phyloP scores from a whole-genome alignment of 192 early-diverging fungal genomes.

The Linnemannia zychae region DNA sequence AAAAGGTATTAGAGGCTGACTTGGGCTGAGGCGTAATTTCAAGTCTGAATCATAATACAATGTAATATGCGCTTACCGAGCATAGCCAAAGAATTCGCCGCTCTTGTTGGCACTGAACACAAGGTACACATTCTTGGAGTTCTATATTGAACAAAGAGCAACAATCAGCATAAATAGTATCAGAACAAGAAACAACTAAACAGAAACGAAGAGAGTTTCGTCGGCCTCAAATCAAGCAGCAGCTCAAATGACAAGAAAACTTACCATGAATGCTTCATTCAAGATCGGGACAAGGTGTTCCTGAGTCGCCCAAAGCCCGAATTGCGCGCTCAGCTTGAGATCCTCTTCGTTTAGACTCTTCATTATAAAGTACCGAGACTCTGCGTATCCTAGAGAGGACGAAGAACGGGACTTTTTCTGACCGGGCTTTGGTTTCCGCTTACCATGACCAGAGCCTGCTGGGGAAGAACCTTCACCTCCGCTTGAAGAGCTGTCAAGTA shows the following conservation, averaged over 20 bases:
- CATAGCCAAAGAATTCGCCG: slow-evolving; percentile 67
- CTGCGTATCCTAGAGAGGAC: slow-evolving; percentile 39
- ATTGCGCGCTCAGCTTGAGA: slow-evolving; percentile 63
- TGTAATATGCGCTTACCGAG: slow-evolving; percentile 30
- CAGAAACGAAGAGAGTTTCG: neutral
- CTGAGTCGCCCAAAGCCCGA: slow-evolving; percentile 65
- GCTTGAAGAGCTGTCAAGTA: slow-evolving; percentile 37
- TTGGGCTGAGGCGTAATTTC: neutral
- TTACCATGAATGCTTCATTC: slow-evolving; percentile 61
- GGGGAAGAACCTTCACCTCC: slow-evolving; percentile 13
- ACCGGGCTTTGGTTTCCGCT: neutral
- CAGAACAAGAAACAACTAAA: slow-evolving; percentile 10
- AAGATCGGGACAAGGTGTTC: slow-evolving; percentile 62
- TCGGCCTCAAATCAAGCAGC: neutral
- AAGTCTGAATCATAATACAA: neutral
- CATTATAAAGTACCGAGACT: slow-evolving; percentile 61
- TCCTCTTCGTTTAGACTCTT: slow-evolving; percentile 66
- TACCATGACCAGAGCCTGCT: neutral
- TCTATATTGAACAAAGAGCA: slow-evolving; percentile 21
- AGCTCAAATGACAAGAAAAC: neutral
- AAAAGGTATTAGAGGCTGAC: neutral
- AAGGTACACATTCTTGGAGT: slow-evolving; percentile 59
- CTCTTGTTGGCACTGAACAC: slow-evolving; percentile 68
- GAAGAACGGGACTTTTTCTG: slow-evolving; percentile 47
- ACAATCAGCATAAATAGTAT: neutral